Base-by-base conservation (phyloP, 2,329 filamentous ascomycete species). In the Fusarium brevicatenulatum region DNA sequence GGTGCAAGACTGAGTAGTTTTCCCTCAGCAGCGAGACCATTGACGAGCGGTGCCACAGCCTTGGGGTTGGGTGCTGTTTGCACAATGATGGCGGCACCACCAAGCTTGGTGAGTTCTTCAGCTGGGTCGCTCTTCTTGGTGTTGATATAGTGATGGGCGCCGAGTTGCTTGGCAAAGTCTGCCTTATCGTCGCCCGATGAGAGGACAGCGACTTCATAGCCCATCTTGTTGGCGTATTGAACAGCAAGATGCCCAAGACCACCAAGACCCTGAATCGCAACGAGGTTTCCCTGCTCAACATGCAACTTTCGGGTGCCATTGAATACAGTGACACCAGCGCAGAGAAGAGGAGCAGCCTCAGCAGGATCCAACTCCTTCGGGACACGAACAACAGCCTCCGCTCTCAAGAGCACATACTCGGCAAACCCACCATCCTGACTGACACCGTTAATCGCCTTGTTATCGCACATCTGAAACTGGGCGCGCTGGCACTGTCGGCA, bases 161-260 rank as follows among this genome's bases (percentile, higher is more conserved):
- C 84, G 9, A 86, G 80, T 61, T 82, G 63, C 65, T 76, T 80
- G 0, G 92, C 92, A 76, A 95, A 93, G 0, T 90, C 87, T 68
- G 87, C 87, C 85, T 95, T 95, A 73, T 84, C 86, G 67, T 89
- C 87, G 13, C 90, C 89, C 0, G 89, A 88, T 15, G 89, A 92
- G 56, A 95, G 86, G 1, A 91, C 93, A 4, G 90, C 89, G 9
- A 93, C 89, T 65, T 89, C 87, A 81, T 92, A 95, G 9, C 93
- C 93, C 92, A 95, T 94, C 81, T 91, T 90, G 55, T 85, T 85
- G 9, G 92, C 92, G 79, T 91, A 95, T 79, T 95, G 92, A 36
- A 95, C 90, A 1, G 92, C 93, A 36, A 95, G 80, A 80, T 95
- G 93, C 5, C 93, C 93, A 1, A 95, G 86, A 4, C 93, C 93